Evolutionary conservation across 2,329 filamentous ascomycete species (phyloP), one percentile per base, ranked within the genome.

Genomic region (Clathrospora elynae): DNA sequence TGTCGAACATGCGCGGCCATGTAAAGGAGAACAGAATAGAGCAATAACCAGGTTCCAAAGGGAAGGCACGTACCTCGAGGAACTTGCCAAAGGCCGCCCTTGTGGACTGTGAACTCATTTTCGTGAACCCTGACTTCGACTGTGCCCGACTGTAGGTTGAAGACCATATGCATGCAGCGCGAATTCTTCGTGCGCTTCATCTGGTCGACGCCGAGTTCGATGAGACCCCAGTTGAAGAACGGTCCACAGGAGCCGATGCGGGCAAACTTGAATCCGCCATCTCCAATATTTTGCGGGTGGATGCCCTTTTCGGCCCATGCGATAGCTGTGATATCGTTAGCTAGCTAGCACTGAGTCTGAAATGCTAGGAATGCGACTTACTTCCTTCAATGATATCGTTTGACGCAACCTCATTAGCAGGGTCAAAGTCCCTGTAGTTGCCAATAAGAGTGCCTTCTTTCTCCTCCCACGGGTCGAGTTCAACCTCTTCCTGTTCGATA

Each of bases 91-190:
- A 91, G 87, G 38, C 92, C 92, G 26, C 92, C 91, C 57, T 87
- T 90, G 24, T 85, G 84, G 53, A 96, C 90, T 42, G 86, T 84
- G 67, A 99, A 97, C 49, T 79, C 76, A 16, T 81, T 86, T 53
- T 87, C 82, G 53, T 87, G 83, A 33, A 95, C 81, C 18, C 83
- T 87, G 13, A 96, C 91, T 53, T 84, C 78, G 13, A 96, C 90
- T 53, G 87, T 84, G 14, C 93, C 93, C 30, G 82, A 80, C 57
- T 90, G 86, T 19, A 99, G 87, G 59, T 95, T 96, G 70, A 97
- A 97, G 1, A 88, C 85, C 86, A 99, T 93, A 66, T 96, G 90
- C 89, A 96, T 97, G 74, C 88, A 91, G 51, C 92, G 81, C 23
- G 88, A 87, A 71, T 96, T 97, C 78, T 97, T 97, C 34, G 86